These are phyloP conservation scores for Didymella segeticola DNA, from an alignment of 2,329 filamentous ascomycete species.

Conservation along the genomic window DNA sequence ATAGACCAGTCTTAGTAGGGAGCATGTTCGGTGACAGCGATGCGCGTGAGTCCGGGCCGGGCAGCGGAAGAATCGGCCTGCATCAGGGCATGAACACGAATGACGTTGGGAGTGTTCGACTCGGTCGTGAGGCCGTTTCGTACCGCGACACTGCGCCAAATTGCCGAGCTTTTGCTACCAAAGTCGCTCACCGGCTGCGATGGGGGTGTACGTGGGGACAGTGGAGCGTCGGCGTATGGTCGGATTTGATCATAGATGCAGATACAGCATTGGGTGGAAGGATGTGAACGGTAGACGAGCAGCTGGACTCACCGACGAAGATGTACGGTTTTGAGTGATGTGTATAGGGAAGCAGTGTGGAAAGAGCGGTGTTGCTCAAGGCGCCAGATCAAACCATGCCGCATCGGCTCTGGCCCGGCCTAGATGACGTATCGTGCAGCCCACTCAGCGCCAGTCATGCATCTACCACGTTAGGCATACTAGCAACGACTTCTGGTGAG, in stretches of 20 bases:
- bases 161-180: slow-evolving; percentile 14
- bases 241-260: slow-evolving; percentile 11
- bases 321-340: slow-evolving; percentile 12
- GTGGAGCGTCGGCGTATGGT: slow-evolving; percentile 7
- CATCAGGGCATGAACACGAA: not conserved
- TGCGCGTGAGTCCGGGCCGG: slow-evolving; percentile 1
- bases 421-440: slow-evolving; percentile 28
- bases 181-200: slow-evolving; percentile 15
- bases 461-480: slow-evolving; percentile 11
- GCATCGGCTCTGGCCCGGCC: too few species aligned
- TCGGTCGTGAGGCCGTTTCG: not conserved
- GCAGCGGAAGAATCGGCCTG: slow-evolving; percentile 7
- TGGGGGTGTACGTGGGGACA: not conserved
- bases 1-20: not conserved
- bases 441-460: slow-evolving; percentile 6
- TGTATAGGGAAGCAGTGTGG: slow-evolving; percentile 15
- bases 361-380: slow-evolving; percentile 39
- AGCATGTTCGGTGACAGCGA: not conserved
- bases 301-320: slow-evolving; percentile 41
- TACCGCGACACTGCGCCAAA: slow-evolving; percentile 6
- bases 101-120: not conserved
- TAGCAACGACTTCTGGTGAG: slow-evolving; percentile 5
- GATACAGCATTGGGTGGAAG: not conserved
- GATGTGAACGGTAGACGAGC: slow-evolving; percentile 21
- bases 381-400: slow-evolving; percentile 18